A percentile compares a stretch with the other conserved stretches of the same genome.
phyloP scores from a whole-genome alignment of 805 yeast species.

The Candida takata region DNA sequence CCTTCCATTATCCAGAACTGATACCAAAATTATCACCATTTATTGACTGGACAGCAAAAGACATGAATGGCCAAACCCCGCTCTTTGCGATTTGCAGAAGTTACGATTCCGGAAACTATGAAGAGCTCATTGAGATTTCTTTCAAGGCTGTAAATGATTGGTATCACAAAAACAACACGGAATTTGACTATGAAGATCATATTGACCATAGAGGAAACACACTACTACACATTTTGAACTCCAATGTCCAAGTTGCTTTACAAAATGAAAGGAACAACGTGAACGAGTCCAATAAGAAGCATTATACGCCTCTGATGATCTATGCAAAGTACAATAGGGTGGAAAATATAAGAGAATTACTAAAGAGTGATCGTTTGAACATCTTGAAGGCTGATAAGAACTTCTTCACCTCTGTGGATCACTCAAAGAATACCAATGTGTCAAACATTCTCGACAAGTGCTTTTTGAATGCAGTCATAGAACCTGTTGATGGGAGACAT shows the following conservation, averaged over 20 bases:
- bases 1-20: conserved; percentile 49
- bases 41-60: conserved; percentile 65
- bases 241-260: conserved; percentile 38
- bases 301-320: conserved; percentile 63
- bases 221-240: conserved; percentile 61
- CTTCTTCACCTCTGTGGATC: conserved; percentile 37
- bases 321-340: conserved; percentile 63
- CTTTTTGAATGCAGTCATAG: conserved; percentile 18
- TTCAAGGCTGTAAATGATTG: conserved; percentile 38
- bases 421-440: conserved; percentile 32
- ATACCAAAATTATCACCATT: conserved; percentile 47
- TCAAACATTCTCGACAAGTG: conserved; percentile 29
- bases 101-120: conserved; percentile 69
- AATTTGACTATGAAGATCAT: conserved; percentile 51
- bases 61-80: conserved; percentile 68
- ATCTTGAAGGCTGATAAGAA: conserved; percentile 26
- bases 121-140: conserved; percentile 37
- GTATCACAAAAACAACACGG: conserved; percentile 27
- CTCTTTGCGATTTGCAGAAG: conserved; percentile 67
- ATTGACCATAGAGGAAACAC: conserved; percentile 70
- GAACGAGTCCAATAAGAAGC: conserved; percentile 52
- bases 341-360: conserved; percentile 47
- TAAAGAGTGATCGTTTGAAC: conserved; percentile 44
- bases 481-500: conserved; percentile 17
- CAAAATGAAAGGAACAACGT: conserved; percentile 35